Conservation (phyloP, 768 basidiomycete genomes). For the Cystobasidium tubakii region DNA sequence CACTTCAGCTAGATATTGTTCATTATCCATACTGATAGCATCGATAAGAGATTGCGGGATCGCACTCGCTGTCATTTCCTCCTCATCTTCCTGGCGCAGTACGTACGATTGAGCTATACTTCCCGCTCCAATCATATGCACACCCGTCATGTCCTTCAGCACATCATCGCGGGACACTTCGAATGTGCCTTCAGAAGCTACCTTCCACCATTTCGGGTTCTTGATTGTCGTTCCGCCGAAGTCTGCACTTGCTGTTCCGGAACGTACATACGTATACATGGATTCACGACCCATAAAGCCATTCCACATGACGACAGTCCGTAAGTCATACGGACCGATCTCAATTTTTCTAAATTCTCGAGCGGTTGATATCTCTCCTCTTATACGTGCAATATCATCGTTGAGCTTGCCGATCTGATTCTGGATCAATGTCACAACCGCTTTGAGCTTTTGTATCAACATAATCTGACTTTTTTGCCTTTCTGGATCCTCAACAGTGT, state of each 20-base stretch:
- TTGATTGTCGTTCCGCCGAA: background rate
- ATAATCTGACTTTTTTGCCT: background rate
- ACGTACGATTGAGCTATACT: slow-evolving; percentile 37
- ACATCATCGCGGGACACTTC: slow-evolving; percentile 21
- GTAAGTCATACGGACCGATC: slow-evolving; percentile 17
- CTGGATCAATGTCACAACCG: background rate
- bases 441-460: background rate
- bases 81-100: background rate
- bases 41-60: background rate
- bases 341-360: slow-evolving; percentile 6
- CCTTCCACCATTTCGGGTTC: slow-evolving; percentile 14
- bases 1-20: background rate
- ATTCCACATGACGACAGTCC: slow-evolving; percentile 15
- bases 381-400: background rate
- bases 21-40: background rate
- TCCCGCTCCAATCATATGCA: slow-evolving; percentile 37
- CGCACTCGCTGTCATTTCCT: background rate
- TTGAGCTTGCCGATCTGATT: background rate
- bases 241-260: slow-evolving; percentile 14
- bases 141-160: slow-evolving; percentile 36
- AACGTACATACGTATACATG: slow-evolving; percentile 7
- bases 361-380: background rate
- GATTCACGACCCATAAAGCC: slow-evolving; percentile 28
- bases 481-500: background rate
- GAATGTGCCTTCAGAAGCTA: background rate